Evolutionary conservation across 108 stramenopile genomes (phyloP), one percentile per base, ranked within the genome.

Genomic region (Fistulifera solaris): DNA sequence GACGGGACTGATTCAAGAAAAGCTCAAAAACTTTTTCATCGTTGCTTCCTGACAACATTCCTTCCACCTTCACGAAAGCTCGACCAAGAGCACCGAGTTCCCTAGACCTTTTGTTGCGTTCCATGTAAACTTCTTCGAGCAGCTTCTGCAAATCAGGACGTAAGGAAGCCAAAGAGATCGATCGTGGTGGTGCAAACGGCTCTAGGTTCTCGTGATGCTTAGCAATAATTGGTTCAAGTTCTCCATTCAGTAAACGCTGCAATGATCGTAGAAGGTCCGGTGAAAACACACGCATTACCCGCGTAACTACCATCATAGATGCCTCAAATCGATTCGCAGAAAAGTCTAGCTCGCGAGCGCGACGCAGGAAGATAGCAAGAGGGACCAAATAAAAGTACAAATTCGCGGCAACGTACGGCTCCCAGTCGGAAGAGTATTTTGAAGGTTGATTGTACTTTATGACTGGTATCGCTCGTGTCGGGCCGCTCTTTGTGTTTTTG

Each of bases 321-420:
- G 60, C 63, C 12, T 62, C 45, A 51, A 77, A 85, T 24, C 82
- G 62, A 15, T 22, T 44, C 12, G 66, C 54, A 8, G 80, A 80
- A 77, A 93, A 93, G 65, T 93, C 91, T 23, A 93, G 61, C 56
- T 93, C 91, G n/a, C 87, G 69, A 11, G 91, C 77, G n/a, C 91
- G 73, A 10, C 81, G 78, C n/a, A 93, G 61, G 61, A 93, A 93
- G 22, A 93, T 71, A 16, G 91, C 87, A 48, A 93, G 58, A 11
- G 91, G 91, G 12, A 85, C 80, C 0, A 67, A 68, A 58, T 93
- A 93, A 21, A 87, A 62, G 49, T 87, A 63, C 14, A 88, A 48
- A 56, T 93, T 93, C 46, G 82, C 57, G 11, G 79, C 85, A 45
- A 93, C 62, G 56, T 89, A 93, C 3, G 85, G 68, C 49, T 86